A percentile compares a stretch with the other conserved stretches of the same genome.
These are phyloP conservation scores for Cercis canadensis DNA, from an alignment of 306 rosid genomes.

Conservation along the genomic window DNA sequence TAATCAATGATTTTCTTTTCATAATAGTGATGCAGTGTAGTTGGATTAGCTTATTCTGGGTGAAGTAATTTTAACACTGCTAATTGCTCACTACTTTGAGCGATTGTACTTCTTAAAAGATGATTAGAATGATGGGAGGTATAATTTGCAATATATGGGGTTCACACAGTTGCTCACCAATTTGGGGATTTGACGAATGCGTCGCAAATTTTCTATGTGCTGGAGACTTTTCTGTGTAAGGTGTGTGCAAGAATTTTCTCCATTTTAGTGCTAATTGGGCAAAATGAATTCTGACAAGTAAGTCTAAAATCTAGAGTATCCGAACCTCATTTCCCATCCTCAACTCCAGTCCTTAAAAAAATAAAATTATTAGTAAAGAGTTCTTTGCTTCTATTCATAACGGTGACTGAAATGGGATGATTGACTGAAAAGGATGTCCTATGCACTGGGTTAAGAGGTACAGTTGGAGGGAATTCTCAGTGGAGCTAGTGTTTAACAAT, in stretches of 20 bases:
- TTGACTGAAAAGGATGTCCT: constrained; percentile 2
- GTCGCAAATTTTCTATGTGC: neutral
- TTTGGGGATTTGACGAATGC: constrained; percentile 6
- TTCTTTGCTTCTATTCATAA: neutral
- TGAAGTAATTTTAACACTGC: constrained; percentile 1
- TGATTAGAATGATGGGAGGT: constrained; percentile 20
- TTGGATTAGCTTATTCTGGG: neutral
- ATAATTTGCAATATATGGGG: constrained; percentile 8
- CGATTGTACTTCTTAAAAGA: constrained; percentile 7
- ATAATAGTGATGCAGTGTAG: neutral
- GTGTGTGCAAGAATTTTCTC: neutral
- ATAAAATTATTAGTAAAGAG: neutral
- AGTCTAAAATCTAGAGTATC: neutral
- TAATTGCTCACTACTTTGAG: neutral
- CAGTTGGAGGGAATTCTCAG: constrained; percentile 9
- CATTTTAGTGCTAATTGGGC: constrained; percentile 5
- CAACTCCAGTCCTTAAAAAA: neutral
- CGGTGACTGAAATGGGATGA: too few relatives aligned
- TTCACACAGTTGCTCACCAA: neutral
- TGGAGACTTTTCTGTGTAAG: constrained; percentile 5
- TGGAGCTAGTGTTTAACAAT: neutral
- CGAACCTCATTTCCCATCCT: neutral
- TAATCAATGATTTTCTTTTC: constrained; percentile 4
- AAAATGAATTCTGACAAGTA: neutral
- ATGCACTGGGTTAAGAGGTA: neutral